Evolutionary conservation across 2,329 filamentous ascomycete genomes (phyloP), one percentile per base, ranked within the genome.

Genomic region (Pyrenochaeta sp.): DNA sequence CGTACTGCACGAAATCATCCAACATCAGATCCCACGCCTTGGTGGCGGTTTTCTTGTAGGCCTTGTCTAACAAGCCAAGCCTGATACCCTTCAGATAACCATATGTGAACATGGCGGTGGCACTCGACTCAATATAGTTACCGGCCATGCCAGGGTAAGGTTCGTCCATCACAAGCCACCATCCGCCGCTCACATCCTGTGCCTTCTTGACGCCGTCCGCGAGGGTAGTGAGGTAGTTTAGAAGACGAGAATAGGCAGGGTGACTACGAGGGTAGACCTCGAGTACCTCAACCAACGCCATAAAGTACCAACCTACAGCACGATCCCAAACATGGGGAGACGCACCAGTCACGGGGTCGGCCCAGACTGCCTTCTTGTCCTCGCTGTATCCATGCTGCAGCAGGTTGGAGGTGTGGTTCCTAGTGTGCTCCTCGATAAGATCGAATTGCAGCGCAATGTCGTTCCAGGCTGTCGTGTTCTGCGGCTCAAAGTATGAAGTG

Each of bases 91-190:
- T 76, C 52, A 73, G 55, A 54, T 69, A 73, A 7, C 63, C 65
- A 56, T 74, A 75, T 2, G 71, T 66, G 51, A 76, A 76, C 69
- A 87, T 84, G 3, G 83, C 84, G 1, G 82, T 82, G 7, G 80
- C 85, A 29, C 83, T 85, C 30, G 82, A 83, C 73, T 88, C 83
- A 42, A 87, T 81, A 67, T 84, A 88, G 68, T 88, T 87, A 2
- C 83, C 83, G 40, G 78, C 58, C 33, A 54, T 64, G 6, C 71
- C 69, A 9, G 68, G 77, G 49, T 82, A 80, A 21, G 77, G 69
- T 51, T 79, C 76, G 60, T 79, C 79, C 79, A 87, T 83, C 37
- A 87, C 75, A 45, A 86, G 72, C 81, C 83, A 87, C 84, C 85
- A 87, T 6, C 82, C 83, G 0, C 83, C 82, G 4, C 68, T 75